Base-by-base conservation (phyloP, 2,329 filamentous ascomycete species). In the Penicillium italicum region DNA sequence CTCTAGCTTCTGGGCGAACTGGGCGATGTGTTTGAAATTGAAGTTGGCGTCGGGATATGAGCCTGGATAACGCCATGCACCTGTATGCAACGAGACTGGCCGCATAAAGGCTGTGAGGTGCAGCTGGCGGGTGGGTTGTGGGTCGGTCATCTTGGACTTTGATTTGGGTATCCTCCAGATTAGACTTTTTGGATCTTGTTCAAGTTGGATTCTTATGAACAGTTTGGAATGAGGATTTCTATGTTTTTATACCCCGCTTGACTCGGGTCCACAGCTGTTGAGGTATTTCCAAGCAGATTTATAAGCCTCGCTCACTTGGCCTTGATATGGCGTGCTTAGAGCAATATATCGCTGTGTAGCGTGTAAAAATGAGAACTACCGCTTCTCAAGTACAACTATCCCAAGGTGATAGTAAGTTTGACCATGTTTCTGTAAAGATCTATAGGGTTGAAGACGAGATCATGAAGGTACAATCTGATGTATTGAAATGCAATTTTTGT, bases 31-130 rank as follows among this genome's bases (percentile, higher is more conserved):
- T 20, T 71, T 67, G 14, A 83, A 74, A 59, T 82, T 82, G 76
- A 84, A 83, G 69, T 84, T 84, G 50, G 81, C 81, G 53, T 84
- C 81, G 0, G 81, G 73, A 53, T 80, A 81, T 0, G 81, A 70
- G 3, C 78, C 79, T 0, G 81, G 81, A 58, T 83, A 83, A 6
- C 81, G 74, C 81, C 81, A 83, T 59, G 80, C 80, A 31, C 82
- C 80, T 2, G 79, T 81, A 59, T 84, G 81, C 10, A 83, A 69
- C 43, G 76, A 80, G 2, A 84, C 80, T 1, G 81, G 82, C 18
- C 82, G 78, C 81, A 85, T 84, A 57, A 84, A 84, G 0, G 81
- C 82, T 2, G 82, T 83, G 4, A 85, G 74, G 59, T 84, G 80
- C 6, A 83, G 68, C 57, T 79, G 65, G 12, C 57, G 61, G 28